A percentile compares a stretch with the other conserved stretches of the same genome.
phyloP scores from a whole-genome alignment of 2,329 filamentous ascomycete genomes.

The Colletotrichum phormii region DNA sequence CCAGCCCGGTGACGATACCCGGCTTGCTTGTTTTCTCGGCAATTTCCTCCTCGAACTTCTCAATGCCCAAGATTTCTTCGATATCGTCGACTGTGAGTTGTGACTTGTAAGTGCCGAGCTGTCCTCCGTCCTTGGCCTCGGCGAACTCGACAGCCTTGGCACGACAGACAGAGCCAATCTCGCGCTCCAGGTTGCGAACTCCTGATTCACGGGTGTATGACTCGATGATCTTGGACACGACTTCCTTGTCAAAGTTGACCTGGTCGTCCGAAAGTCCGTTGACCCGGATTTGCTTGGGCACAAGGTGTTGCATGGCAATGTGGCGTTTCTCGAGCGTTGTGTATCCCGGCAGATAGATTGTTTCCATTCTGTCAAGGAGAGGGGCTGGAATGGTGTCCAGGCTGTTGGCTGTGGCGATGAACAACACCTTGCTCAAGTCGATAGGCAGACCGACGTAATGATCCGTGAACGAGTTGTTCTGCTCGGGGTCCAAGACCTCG shows the following conservation, averaged over 20 bases:
- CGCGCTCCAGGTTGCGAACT: constrained; percentile 94
- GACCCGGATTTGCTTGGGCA: constrained; percentile 93
- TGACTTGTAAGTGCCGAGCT: constrained; percentile 77
- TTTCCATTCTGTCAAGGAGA: constrained; percentile 96
- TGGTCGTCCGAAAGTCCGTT: constrained; percentile 86
- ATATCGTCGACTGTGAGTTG: constrained; percentile 82
- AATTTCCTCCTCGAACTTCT: constrained; percentile 95
- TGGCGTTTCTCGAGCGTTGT: constrained; percentile 97
- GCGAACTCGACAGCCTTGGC: constrained; percentile 96
- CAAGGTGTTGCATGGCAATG: constrained; percentile 91
- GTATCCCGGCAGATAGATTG: constrained; percentile 91
- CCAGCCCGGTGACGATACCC: constrained; percentile 94
- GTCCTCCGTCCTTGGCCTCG: constrained; percentile 83
- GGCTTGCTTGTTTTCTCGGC: constrained; percentile 86
- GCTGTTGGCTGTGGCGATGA: constrained; percentile 96
- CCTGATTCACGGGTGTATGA: constrained; percentile 96
- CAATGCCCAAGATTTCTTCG: constrained; percentile 90
- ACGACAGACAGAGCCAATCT: constrained; percentile 93
- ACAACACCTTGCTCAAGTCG: constrained; percentile 94
- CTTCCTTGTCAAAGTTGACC: constrained; percentile 81
- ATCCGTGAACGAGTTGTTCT: constrained; percentile 94
- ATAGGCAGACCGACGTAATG: constrained; percentile 97
- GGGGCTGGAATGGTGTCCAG: constrained; percentile 96
- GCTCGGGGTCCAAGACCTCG: constrained; percentile 96
- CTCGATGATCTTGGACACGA: constrained; percentile 95